Evolutionary conservation across 2,329 filamentous ascomycete genomes (phyloP), one percentile per base, ranked within the genome.

Genomic region (Exophiala sideris): DNA sequence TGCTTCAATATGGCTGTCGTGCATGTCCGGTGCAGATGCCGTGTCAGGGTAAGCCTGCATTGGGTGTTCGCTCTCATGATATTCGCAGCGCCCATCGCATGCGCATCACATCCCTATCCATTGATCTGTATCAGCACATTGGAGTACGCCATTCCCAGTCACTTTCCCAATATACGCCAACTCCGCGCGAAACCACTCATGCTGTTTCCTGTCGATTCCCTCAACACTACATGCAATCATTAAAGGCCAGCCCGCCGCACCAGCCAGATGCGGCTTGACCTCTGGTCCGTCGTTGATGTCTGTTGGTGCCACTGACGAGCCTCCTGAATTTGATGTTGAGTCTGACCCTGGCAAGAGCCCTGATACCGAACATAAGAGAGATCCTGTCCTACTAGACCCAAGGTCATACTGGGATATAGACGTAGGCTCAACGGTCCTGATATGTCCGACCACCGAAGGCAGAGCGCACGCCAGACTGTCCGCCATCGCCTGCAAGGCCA

Each of bases 231-330:
- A 56, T 11, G 59, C 64, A 48, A 65, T 54, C 20, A 46, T 56
- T n/a, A 66, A 40, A 20, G 60, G 58, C 62, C 63, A 61, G 24
- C 58, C 50, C n/a, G 52, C 16, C 45, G 56, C 21, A 20, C 11
- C 29, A 2, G 56, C 57, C 12, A 58, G 16, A 49, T 52, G 58
- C 20, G 62, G 62, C 45, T 52, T 62, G 16, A 61, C 58, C 4
- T 58, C 54, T n/a, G 21, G 18, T 8, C 59, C 39, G 33, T 59
- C 41, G 9, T 9, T 48, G 16, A 47, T 46, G 24, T 66, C 5
- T 12, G 10, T 10, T 29, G 12, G 10, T 39, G 38, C 20, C 3
- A 24, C 21, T 16, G 6, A 29, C 50, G 85, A 87, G 79, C 20
- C 32, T 18, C 32, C 18, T 20, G 20, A n/a, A 10, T 29, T 8